Conservation (phyloP, 257 asterid genomes). For the Solanum bukasovii region DNA sequence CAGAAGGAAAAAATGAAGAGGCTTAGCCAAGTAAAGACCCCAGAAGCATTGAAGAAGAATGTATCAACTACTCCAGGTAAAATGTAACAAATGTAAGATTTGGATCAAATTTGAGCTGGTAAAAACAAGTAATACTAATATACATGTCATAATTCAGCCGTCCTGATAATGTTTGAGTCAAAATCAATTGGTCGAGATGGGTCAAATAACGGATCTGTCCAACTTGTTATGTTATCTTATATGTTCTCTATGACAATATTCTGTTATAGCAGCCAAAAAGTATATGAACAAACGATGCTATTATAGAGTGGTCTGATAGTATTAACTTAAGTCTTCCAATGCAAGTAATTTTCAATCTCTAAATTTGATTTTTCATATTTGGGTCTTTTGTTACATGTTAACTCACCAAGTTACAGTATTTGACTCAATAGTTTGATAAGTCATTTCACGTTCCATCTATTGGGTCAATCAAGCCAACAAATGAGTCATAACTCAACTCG, state of each 20-base stretch:
- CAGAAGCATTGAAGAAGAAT: constrained; percentile 39
- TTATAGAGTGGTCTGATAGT: neutral
- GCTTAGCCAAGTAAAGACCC: constrained; percentile 44
- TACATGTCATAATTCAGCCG: neutral
- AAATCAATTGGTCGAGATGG: neutral
- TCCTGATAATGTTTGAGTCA: neutral
- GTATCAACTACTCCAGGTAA: neutral
- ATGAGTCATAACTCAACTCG: neutral
- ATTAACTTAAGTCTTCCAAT: neutral
- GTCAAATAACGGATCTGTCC: neutral
- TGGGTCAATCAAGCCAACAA: neutral
- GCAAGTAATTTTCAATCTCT: neutral
- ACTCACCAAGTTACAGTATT: neutral
- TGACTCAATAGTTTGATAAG: neutral
- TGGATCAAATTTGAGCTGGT: neutral
- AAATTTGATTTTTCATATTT: neutral
- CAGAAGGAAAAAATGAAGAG: constrained; percentile 10
- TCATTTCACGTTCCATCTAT: neutral
- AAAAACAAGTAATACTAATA: neutral
- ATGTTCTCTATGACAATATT: neutral
- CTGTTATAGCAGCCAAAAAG: neutral
- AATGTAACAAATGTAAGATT: neutral
- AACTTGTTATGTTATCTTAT: neutral
- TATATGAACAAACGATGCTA: neutral
- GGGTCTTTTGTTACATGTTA: neutral